Evolutionary conservation across 108 stramenopile genomes (phyloP), one percentile per base, ranked within the genome.

Genomic region (Skeletonema costatum): DNA sequence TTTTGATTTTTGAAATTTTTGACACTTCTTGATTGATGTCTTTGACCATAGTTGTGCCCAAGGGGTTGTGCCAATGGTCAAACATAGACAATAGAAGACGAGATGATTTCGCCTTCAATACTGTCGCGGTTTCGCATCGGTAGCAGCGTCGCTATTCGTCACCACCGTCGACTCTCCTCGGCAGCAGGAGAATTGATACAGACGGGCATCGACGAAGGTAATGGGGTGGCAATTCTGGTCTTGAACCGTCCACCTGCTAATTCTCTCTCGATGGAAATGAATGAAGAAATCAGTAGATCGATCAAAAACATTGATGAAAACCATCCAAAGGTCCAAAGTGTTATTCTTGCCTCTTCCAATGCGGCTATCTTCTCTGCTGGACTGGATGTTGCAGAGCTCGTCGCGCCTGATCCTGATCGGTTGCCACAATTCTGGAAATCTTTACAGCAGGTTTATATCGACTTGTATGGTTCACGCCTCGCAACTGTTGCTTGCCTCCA

Each of bases 181-280:
- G 19, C 53, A 29, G 53, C 53, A 10, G 53, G 25, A 56, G 53
- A 82, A 65, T 60, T 88, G 13, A 90, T 93, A 14, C 17, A 68
- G 36, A 86, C 76, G 25, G 75, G 61, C 33, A 62, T 87, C 31
- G 51, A 92, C 62, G 87, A 82, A 35, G 76, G 82, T 21, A 65
- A 69, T 10, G 71, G 81, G 3, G 76, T 97, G 1, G 91, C 91
- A 6, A 81, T 82, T 6, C 44, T 97, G 31, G 80, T 86, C 7
- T 85, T 97, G 88, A 87, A 93, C 84, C 80, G 88, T 4, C 79
- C 86, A 36, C 96, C 96, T 2, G 96, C 92, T 17, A 97, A 97
- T 72, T 87, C 93, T 5, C 77, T 97, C 9, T 90, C 90, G 9
- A 42, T 92, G 80, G 92, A 95, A 76, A 84, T 94, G 87, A 78